Base-by-base conservation (phyloP, 2,329 filamentous ascomycete genomes). In the Calcarisporium arbuscula region DNA sequence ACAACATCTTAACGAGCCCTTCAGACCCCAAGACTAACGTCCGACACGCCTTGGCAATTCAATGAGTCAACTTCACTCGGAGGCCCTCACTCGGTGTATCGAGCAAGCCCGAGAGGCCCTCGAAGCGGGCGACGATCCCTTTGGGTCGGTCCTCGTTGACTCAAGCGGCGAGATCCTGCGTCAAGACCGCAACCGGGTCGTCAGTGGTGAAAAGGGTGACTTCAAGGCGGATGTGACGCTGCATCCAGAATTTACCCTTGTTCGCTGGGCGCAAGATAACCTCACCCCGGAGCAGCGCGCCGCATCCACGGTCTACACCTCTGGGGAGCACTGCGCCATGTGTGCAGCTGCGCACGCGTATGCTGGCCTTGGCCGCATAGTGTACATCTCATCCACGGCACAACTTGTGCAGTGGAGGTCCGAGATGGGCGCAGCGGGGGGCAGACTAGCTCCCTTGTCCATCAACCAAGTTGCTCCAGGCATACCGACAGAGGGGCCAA, bases 201-300 rank as follows among this genome's bases (percentile, higher is more conserved):
- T 47, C 12, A 60, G 57, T 2, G 57, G 53, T 18, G 33, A 43
- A 8, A 32, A 46, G 2, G 43, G 44, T 6, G 48, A 54, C 32
- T 36, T 40, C 5, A 47, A 41, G 18, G 39, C 50, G 5, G 58
- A 61, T 31, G 44, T 50, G 6, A 60, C 57, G 1, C 44, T 58
- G 6, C 58, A 61, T 20, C 57, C 58, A 1, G 58, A 61, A 21
- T 53, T 61, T 38, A 56, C 52, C 10, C 47, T 61, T n/a, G 58
- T 56, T 4, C 49, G 37, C 4, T 61, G 58, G 58, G 57, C 58
- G 9, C 47, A 67, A 28, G 52, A 52, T 12, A 43, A 61, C 23
- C 46, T 55, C 5, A 45, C 49, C 5, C 56, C 60, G 7, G 52
- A 50, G 7, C 48, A 67, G 34, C 62, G 70, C 14, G 62, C 69